Base-by-base conservation (phyloP, 441 rosid species). In the Corymbia calophylla region DNA sequence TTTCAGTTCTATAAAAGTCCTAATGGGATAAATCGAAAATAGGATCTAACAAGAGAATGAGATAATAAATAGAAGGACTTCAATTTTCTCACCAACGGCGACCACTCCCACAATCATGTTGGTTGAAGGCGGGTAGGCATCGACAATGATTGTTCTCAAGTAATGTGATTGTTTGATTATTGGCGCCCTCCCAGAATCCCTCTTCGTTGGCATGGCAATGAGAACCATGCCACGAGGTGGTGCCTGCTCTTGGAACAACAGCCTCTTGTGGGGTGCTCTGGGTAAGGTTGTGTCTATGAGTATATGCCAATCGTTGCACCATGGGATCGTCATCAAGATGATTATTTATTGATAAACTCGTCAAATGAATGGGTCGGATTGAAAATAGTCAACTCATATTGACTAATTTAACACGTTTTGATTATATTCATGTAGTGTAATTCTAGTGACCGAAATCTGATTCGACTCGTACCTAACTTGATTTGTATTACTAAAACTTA, bases 111-210 rank as follows among this genome's bases (percentile, higher is more conserved):
- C 7, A 10, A 11, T 39, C 82, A 73, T 2, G 1, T 2, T 6
- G 0, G 16, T 39, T 21, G 49, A 10, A 73, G 48, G 29, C 0
- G 0, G 3, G 47, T 5, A 0, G 4, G 25, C 25, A 9, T 8
- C 0, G 4, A 4, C 9, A 0, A 13, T 17, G 13, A 14, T 10
- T 70, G 13, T 35, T 70, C 2, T 35, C 0, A 8, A 70, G 27
- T 19, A 39, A 19, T 39, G 27, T 21, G 27, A 73, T 21, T 21
- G 49, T 73, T 39, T 44, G 15, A 73, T 73, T 39, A 11, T 1
- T 39, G 29, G 29, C 1, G 4, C 29, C 29, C 7, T 35, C 5
- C 25, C 21, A 3, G 4, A 21, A 73, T 73, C 17, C 5, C 48
- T 23, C 29, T 39, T 7, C 39, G 29, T 73, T 1, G 21, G 1